Evolutionary conservation across 2,329 filamentous ascomycete genomes (phyloP), one percentile per base, ranked within the genome.

Genomic region (Neofusicoccum kwambonambiense): DNA sequence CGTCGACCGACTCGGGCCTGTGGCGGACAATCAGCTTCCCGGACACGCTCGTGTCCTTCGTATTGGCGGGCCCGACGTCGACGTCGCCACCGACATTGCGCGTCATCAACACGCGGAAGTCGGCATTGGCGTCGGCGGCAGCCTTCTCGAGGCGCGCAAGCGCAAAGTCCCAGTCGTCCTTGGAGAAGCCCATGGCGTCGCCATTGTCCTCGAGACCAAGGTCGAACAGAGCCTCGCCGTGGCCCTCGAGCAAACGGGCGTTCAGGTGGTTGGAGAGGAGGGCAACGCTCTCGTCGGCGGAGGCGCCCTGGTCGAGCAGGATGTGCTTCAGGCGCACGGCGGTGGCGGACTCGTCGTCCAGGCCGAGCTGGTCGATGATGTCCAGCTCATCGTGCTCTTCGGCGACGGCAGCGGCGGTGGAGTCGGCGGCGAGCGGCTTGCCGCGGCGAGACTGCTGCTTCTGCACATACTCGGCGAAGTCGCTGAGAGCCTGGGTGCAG

Each of bases 381-480:
- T 96, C 92, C 62, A 98, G 88, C 76, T 98, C 94, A 62, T 93
- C 92, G 74, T 93, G 91, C 69, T 95, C 89, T 71, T 91, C 86
- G 41, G 79, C 72, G 39, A 72, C 56, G 19, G 35, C 47, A 41
- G 79, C 72, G 39, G 72, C 56, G 19, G 35, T 41, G 19, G 62
- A 74, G 45, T 76, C 74, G 31, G 70, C 67, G 65, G 70, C 61
- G 57, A 75, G 35, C 76, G 69, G 64, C 76, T 72, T 15, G 80
- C 76, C 45, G 77, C 90, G 89, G 57, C 89, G 79, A 13, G 89
- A 88, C 78, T 98, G 95, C 76, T 98, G 93, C 76, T 93, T 90
- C 78, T 98, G 93, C 69, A 97, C 95, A 73, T 97, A 98, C 73
- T 99, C 95, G 77, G 93, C 93, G 76, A 99, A 99, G 72, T 98